A percentile compares a stretch with the other conserved stretches of the same genome.
These are phyloP conservation scores for Trypanosoma vivax DNA, from an alignment of 208 protist species.

Conservation along the genomic window DNA sequence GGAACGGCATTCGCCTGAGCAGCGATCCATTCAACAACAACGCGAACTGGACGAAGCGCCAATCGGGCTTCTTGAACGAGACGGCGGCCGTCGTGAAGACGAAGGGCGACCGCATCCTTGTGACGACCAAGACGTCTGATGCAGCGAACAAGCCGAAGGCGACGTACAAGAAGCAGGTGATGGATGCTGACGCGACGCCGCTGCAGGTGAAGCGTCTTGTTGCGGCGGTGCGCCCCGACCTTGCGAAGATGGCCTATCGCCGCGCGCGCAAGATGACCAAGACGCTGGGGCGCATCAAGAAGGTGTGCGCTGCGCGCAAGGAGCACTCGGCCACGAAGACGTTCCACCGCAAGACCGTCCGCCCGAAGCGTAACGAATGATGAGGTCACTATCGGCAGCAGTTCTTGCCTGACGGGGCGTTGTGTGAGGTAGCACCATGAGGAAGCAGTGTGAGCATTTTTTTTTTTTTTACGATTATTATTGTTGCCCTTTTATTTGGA, in stretches of 20 bases:
- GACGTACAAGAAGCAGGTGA: conserved; percentile 62
- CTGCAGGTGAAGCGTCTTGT: conserved; percentile 60
- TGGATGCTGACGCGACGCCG: conserved; percentile 66
- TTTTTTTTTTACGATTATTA: background rate
- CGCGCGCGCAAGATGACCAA: conserved; percentile 66
- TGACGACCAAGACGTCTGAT: conserved; percentile 65
- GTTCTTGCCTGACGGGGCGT: background rate
- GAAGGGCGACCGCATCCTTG: conserved; percentile 54
- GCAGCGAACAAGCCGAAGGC: conserved; percentile 75
- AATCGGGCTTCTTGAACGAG: conserved; percentile 68
- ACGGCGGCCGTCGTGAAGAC: conserved; percentile 71
- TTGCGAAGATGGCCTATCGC: conserved; percentile 70
- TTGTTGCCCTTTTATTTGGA: conserved; percentile 8
- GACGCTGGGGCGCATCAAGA: conserved; percentile 49
- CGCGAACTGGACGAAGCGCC: conserved; percentile 84
- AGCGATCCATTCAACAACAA: conserved; percentile 87
- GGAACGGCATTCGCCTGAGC: conserved; percentile 69
- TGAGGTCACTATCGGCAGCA: background rate
- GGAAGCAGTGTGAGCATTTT: background rate
- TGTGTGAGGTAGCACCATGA: too few relatives aligned
- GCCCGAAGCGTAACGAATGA: conserved; percentile 52
- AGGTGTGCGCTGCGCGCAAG: conserved; percentile 72
- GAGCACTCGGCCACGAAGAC: conserved; percentile 61
- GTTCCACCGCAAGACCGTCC: conserved; percentile 71
- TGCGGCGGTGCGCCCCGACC: conserved; percentile 75